Evolutionary conservation across 805 yeast genomes (phyloP), one percentile per base, ranked within the genome.

Genomic region (Candida railenensis): DNA sequence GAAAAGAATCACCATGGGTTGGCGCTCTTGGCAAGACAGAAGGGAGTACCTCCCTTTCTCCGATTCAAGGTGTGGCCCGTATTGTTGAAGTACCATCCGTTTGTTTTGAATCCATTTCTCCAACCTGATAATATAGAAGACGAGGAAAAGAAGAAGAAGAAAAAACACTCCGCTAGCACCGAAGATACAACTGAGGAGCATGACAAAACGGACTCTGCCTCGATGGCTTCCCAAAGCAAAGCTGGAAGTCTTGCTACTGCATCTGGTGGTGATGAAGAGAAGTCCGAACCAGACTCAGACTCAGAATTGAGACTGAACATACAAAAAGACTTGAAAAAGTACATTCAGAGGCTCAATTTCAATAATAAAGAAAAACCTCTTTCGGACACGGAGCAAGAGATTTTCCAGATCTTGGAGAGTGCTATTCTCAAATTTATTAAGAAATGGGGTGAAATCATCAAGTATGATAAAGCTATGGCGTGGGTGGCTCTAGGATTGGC

Each of bases 401-500:
- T 83, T n/a, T 73, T 85, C 41, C 74, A 74, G 20, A 67, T 73
- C 1, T 65, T 89, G 49, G 84, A 86, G 56, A 65, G 68, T 33
- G 75, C 96, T 4, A 78, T 90, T 14, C 57, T 74, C 38, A 76
- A 76, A 47, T 91, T 91, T 59, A 66, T 87, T 34, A 66, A 65
- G 25, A 88, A 88, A 67, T 90, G 96, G 96, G 91, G 94, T 4
- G 72, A 74, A 34, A 73, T 83, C 47, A 78, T 88, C 45, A 82
- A 82, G 53, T 91, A 91, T 61, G 94, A 89, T 62, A 76, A 85
- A 38, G 91, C 95, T 0, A 73, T 90, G 56, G 77, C 92, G 2
- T 90, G 96, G 96, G 80, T 88, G 16, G 97, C 96, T 0, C 66
- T 89, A 28, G 90, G 89, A 9, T 67, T 91, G 39, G 92, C 96